Evolutionary conservation across 129 eudicot species (phyloP).

Genomic region (Flaveria ramosissima): DNA sequence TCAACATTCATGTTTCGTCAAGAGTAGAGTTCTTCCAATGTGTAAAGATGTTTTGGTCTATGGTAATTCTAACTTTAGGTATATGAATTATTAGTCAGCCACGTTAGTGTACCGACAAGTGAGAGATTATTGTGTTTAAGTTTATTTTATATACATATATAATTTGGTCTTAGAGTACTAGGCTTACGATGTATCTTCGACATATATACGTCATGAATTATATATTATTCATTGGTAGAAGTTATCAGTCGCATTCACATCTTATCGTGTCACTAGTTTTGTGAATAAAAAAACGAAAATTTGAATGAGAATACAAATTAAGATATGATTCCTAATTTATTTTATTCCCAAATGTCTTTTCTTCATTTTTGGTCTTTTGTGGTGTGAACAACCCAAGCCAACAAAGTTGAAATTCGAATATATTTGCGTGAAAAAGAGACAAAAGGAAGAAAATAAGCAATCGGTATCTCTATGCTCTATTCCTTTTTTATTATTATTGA

Average conservation of each 20-base stretch:
- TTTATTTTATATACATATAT: too few relatives aligned
- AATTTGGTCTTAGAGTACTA: too few relatives aligned
- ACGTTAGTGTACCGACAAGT: too few relatives aligned
- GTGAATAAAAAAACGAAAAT: neutral
- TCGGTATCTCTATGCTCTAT: neutral
- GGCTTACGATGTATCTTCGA: too few relatives aligned
- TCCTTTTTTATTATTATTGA: too few relatives aligned
- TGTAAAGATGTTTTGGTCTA: too few relatives aligned
- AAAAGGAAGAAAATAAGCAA: neutral
- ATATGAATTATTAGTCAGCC: too few relatives aligned
- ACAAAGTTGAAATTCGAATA: conserved; percentile 30
- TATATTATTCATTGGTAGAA: conserved; percentile 4
- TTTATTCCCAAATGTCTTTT: neutral
- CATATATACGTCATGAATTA: too few relatives aligned
- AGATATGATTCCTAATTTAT: conserved; percentile 21
- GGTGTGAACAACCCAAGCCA: conserved; percentile 30
- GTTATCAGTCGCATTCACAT: conserved; percentile 37
- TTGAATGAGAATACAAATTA: conserved; percentile 29
- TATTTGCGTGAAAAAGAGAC: neutral
- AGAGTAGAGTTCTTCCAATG: too few relatives aligned
- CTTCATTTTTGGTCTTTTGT: conserved; percentile 22
- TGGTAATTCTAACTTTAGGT: too few relatives aligned
- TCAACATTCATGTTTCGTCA: too few relatives aligned
- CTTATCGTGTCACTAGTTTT: conserved; percentile 31
- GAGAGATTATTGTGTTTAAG: too few relatives aligned